Evolutionary conservation across 2,329 filamentous ascomycete genomes (phyloP).

Genomic region (Hypoxylon sp.): DNA sequence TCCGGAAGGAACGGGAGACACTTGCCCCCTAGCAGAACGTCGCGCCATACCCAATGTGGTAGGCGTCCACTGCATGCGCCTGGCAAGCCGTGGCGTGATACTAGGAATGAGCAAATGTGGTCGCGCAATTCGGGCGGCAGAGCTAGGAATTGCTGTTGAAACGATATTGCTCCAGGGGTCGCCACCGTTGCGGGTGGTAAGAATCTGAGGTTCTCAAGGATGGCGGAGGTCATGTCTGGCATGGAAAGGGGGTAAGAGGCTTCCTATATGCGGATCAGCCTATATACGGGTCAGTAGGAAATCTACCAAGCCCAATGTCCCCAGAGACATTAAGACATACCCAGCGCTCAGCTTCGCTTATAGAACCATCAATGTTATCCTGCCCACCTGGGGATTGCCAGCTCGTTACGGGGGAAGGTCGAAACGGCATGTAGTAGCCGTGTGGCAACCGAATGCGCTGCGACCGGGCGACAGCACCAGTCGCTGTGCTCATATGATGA

Average conservation of each 20-base stretch:
- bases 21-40: constrained; percentile 33
- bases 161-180: neutral
- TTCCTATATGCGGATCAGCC: too few relatives aligned
- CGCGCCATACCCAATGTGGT: constrained; percentile 37
- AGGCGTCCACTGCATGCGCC: constrained; percentile 34
- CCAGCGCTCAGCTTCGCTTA: constrained; percentile 16
- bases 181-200: constrained; percentile 11
- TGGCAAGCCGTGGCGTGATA: constrained; percentile 21
- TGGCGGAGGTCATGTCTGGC: constrained; percentile 18
- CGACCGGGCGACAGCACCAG: neutral
- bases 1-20: constrained; percentile 39
- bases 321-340: constrained; percentile 15
- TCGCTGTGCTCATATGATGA: constrained; percentile 27
- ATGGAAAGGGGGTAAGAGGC: constrained; percentile 16
- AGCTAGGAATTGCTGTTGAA: constrained; percentile 25
- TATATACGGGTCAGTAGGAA: neutral
- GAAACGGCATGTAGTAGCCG: constrained; percentile 31
- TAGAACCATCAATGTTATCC: neutral
- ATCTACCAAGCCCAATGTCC: too few relatives aligned
- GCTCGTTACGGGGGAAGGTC: neutral
- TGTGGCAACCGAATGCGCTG: constrained; percentile 27
- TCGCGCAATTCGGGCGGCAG: constrained; percentile 35
- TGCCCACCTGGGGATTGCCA: neutral
- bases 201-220: constrained; percentile 29
- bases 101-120: constrained; percentile 23